Conservation (phyloP, 805 yeast genomes). For the Candida broadrunensis region DNA sequence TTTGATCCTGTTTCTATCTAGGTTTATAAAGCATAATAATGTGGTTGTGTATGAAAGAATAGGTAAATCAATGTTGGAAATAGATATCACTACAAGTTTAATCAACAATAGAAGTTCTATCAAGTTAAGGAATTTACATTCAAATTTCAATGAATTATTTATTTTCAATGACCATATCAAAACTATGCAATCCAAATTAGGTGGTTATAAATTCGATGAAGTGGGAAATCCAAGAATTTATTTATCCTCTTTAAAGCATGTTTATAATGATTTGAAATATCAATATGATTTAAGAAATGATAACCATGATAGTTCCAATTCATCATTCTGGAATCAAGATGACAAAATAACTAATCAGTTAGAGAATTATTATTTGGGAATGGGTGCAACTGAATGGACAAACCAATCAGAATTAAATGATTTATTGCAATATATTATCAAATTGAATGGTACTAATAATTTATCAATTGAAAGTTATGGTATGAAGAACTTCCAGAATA, state of each 20-base stretch:
- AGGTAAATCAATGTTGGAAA: conserved; percentile 63
- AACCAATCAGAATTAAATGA: conserved; percentile 27
- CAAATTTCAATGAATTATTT: conserved; percentile 41
- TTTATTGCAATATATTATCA: conserved; percentile 26
- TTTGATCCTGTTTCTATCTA: conserved; percentile 3
- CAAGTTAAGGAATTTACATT: conserved; percentile 47
- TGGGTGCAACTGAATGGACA: conserved; percentile 26
- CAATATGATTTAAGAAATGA: conserved; percentile 37
- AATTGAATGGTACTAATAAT: conserved; percentile 12
- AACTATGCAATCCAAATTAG: not conserved
- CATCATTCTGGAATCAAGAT: not conserved
- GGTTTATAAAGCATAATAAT: conserved; percentile 20
- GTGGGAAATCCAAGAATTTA: conserved; percentile 21
- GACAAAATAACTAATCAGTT: conserved; percentile 2
- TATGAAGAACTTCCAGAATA: conserved; percentile 35
- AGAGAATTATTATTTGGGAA: conserved; percentile 14
- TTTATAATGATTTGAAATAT: conserved; percentile 56
- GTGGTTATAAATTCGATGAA: conserved; percentile 8
- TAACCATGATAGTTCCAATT: not conserved
- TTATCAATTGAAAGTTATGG: not conserved
- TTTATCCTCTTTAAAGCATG: conserved; percentile 47
- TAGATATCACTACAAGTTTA: conserved; percentile 63
- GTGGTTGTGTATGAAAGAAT: conserved; percentile 41
- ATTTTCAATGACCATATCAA: conserved; percentile 5
- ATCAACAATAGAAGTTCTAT: conserved; percentile 55